Conservation (phyloP, 495 filamentous ascomycete genomes). For the Lentithecium fluviatile region DNA sequence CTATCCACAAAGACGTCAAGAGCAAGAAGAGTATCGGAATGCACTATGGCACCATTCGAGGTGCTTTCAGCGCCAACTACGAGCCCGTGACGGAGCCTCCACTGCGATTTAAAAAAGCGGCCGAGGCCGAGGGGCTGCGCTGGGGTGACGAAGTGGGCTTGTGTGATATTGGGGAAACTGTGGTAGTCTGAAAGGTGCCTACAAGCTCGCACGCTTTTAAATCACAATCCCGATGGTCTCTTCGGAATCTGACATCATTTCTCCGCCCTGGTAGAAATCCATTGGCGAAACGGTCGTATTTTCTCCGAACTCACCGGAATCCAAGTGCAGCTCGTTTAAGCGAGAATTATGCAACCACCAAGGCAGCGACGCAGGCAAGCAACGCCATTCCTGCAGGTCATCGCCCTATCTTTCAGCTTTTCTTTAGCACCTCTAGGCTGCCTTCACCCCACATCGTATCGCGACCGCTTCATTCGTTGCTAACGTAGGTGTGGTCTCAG, state of each 20-base stretch:
- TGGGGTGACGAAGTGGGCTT: constrained; percentile 44
- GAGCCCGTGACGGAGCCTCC: constrained; percentile 48
- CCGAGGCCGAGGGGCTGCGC: constrained; percentile 42
- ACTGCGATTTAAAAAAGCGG: constrained; percentile 41
- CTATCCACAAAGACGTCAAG: constrained; percentile 45
- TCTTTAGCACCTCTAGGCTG: neutral
- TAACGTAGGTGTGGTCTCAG: neutral
- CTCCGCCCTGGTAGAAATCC: too few relatives aligned
- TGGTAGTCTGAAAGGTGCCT: constrained; percentile 30
- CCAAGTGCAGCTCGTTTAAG: too few relatives aligned
- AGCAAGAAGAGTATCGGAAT: constrained; percentile 48
- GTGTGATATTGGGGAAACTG: constrained; percentile 46
- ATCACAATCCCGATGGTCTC: too few relatives aligned
- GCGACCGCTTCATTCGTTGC: neutral
- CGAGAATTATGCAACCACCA: too few relatives aligned
- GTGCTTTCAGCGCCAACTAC: constrained; percentile 43
- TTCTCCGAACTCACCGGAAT: too few relatives aligned
- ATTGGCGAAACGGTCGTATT: too few relatives aligned
- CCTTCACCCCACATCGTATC: neutral
- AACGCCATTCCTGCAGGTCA: neutral
- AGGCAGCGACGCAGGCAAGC: neutral
- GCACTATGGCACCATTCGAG: constrained; percentile 49
- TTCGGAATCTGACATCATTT: too few relatives aligned
- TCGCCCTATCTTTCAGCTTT: neutral
- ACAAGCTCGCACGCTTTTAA: too few relatives aligned